Percentiles rank a stretch among this genome's conserved stretches.
Evolutionary conservation across 176 grass and related monocot genomes (phyloP).

Genomic region (Raddia guianensis): DNA sequence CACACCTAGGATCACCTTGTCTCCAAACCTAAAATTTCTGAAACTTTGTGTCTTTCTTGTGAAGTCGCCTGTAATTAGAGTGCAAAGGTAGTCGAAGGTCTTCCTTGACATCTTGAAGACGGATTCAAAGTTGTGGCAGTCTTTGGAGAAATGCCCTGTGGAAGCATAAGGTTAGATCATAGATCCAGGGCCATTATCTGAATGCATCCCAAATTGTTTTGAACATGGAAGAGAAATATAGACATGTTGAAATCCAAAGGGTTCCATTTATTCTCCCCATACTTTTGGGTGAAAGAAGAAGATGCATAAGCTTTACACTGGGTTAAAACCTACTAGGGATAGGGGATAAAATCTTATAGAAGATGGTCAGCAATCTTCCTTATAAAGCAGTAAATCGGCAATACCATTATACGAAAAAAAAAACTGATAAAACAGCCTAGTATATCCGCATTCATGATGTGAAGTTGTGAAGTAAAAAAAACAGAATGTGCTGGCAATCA

Average conservation of each 20-base stretch:
- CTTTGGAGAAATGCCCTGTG: slow-evolving; percentile 53
- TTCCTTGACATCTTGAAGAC: slow-evolving; percentile 82
- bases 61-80: slow-evolving; percentile 54
- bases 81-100: slow-evolving; percentile 85
- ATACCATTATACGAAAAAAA: background rate
- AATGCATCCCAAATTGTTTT: slow-evolving; percentile 21
- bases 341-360: slow-evolving; percentile 6
- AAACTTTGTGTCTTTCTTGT: slow-evolving; percentile 58
- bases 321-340: slow-evolving; percentile 4
- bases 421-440: background rate
- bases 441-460: background rate
- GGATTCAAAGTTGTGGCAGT: slow-evolving; percentile 52
- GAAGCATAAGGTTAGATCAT: slow-evolving; percentile 28
- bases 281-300: background rate
- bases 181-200: background rate
- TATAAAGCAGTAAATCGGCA: background rate
- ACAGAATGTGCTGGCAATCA: slow-evolving; percentile 1
- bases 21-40: slow-evolving; percentile 67
- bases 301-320: background rate
- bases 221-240: slow-evolving; percentile 9
- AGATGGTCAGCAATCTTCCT: background rate
- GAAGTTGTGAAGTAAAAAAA: background rate
- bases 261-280: slow-evolving; percentile 8
- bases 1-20: slow-evolving; percentile 55
- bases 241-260: background rate